Evolutionary conservation across 2,329 filamentous ascomycete genomes (phyloP).

Genomic region (Ceratocystis destructans): DNA sequence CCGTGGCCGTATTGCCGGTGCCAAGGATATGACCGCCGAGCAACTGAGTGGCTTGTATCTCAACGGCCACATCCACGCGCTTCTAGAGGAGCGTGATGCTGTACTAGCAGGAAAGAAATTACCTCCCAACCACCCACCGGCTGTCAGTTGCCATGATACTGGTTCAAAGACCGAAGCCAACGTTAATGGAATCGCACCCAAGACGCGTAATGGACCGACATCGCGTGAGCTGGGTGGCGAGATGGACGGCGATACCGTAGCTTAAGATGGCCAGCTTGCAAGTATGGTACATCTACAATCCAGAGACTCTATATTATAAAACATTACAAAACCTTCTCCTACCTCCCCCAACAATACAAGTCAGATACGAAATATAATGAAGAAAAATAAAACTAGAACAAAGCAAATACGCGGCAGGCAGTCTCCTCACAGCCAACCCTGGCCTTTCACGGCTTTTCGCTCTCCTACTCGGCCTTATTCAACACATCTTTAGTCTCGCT

Average conservation of each 20-base stretch:
- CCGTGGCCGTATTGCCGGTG: slow-evolving; percentile 48
- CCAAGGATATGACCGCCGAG: slow-evolving; percentile 41
- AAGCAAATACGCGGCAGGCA: not conserved
- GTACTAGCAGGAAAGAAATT: slow-evolving; percentile 4
- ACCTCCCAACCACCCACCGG: slow-evolving; percentile 28
- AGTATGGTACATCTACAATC: not conserved
- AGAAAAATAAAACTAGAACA: not conserved
- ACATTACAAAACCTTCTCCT: not conserved
- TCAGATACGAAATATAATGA: not conserved
- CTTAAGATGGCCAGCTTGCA: not conserved
- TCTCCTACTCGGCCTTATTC: slow-evolving; percentile 3
- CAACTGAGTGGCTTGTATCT: slow-evolving; percentile 47
- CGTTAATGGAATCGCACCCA: slow-evolving; percentile 10
- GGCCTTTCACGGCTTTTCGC: not conserved
- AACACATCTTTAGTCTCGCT: not conserved
- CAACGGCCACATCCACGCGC: slow-evolving; percentile 45
- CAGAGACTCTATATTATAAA: not conserved
- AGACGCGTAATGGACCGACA: slow-evolving; percentile 33
- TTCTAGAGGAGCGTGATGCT: slow-evolving; percentile 33
- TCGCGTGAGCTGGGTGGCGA: slow-evolving; percentile 45
- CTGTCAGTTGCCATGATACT: slow-evolving; percentile 13
- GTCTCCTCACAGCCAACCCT: not conserved
- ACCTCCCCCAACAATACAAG: not conserved
- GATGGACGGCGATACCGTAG: slow-evolving; percentile 46
- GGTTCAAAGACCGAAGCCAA: slow-evolving; percentile 15